phyloP scores from a whole-genome alignment of 768 basidiomycete species.

The Termitomyces sp. region DNA sequence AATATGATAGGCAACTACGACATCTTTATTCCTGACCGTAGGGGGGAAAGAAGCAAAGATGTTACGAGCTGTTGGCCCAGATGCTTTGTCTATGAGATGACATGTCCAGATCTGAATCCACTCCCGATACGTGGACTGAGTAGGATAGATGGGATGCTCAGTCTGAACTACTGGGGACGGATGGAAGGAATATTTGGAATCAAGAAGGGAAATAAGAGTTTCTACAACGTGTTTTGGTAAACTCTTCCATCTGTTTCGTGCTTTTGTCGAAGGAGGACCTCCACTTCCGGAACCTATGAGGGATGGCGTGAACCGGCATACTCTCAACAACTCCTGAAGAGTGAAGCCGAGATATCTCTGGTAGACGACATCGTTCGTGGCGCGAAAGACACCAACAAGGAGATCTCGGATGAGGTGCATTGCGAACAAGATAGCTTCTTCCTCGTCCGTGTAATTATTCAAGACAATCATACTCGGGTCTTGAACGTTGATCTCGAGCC shows the following conservation, averaged over 20 bases:
- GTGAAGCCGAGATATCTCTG: conserved; percentile 86
- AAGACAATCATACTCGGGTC: conserved; percentile 68
- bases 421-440: conserved; percentile 74
- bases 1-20: conserved; percentile 87
- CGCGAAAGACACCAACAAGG: conserved; percentile 85
- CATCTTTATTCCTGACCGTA: conserved; percentile 82
- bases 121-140: conserved; percentile 81
- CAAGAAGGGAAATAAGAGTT: conserved; percentile 80
- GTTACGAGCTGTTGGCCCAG: conserved; percentile 48
- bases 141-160: conserved; percentile 74
- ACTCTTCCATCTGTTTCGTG: conserved; percentile 70
- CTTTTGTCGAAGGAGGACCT: conserved; percentile 53
- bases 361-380: conserved; percentile 90
- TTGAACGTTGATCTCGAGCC: conserved; percentile 60
- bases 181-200: conserved; percentile 54
- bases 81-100: conserved; percentile 66
- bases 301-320: conserved; percentile 82
- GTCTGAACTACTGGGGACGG: conserved; percentile 33
- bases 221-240: conserved; percentile 83
- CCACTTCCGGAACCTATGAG: conserved; percentile 52
- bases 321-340: conserved; percentile 85
- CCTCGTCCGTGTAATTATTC: conserved; percentile 75
- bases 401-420: conserved; percentile 81
- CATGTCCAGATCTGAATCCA: conserved; percentile 92
- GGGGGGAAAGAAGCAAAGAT: conserved; percentile 80